phyloP scores from a whole-genome alignment of 1,284 basidiomycete genomes.

The Volvariella volvacea region DNA sequence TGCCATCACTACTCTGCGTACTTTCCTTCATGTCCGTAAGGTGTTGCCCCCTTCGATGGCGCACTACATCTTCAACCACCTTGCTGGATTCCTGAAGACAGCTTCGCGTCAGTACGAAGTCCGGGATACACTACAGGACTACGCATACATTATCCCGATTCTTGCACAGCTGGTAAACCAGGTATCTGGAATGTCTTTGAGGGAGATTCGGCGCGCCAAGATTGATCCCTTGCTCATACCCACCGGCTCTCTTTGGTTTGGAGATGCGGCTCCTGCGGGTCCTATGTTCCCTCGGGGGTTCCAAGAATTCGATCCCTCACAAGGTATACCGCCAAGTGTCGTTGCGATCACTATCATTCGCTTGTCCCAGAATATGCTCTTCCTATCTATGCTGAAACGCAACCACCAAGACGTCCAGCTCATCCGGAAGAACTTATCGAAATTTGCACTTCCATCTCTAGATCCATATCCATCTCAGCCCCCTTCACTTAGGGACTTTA shows the following conservation, averaged over 20 bases:
- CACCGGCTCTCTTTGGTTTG: constrained; percentile 62
- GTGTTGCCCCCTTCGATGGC: constrained; percentile 59
- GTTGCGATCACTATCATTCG: constrained; percentile 59
- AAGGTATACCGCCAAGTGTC: constrained; percentile 40
- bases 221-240: constrained; percentile 68
- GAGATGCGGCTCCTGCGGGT: constrained; percentile 40
- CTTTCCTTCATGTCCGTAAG: constrained; percentile 47
- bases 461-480: constrained; percentile 21
- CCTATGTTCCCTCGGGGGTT: constrained; percentile 53
- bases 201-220: constrained; percentile 71
- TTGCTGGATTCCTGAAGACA: constrained; percentile 65
- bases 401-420: constrained; percentile 68
- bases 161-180: constrained; percentile 53
- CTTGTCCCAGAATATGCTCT: constrained; percentile 66
- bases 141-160: constrained; percentile 49
- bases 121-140: constrained; percentile 39
- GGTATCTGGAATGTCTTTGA: constrained; percentile 67
- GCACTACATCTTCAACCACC: constrained; percentile 62
- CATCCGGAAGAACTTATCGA: constrained; percentile 63
- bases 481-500: constrained; percentile 35
- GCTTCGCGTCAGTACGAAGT: constrained; percentile 39
- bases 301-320: constrained; percentile 35
- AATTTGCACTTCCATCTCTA: constrained; percentile 50
- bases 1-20: constrained; percentile 43
- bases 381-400: constrained; percentile 57